A percentile compares a stretch with the other conserved stretches of the same genome.
Conservation (phyloP, 2,329 filamentous ascomycete species). For the Trichoderma sp. region DNA sequence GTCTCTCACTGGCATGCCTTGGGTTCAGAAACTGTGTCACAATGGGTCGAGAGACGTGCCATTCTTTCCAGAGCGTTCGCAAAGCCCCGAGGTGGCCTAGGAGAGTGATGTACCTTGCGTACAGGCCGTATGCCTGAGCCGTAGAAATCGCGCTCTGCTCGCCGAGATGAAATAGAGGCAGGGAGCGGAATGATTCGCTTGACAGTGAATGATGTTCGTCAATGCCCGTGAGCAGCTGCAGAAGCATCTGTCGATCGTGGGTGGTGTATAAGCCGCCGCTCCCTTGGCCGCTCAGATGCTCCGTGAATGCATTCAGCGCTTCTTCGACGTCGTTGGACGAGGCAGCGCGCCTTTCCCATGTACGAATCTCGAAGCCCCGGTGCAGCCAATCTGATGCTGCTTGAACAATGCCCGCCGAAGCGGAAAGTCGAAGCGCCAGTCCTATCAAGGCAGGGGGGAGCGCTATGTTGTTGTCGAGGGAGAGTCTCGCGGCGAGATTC, state of each 20-base stretch:
- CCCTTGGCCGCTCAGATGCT: background rate
- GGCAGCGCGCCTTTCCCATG: slow-evolving; percentile 29
- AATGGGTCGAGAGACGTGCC: slow-evolving; percentile 30
- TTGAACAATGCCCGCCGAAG: slow-evolving; percentile 34
- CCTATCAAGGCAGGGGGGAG: slow-evolving; percentile 38
- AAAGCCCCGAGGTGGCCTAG: slow-evolving; percentile 40
- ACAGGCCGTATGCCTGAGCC: slow-evolving; percentile 30
- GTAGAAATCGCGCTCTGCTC: background rate
- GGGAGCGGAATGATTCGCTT: slow-evolving; percentile 35
- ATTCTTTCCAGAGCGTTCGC: slow-evolving; percentile 40
- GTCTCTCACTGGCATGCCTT: background rate
- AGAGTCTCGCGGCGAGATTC: slow-evolving; percentile 44
- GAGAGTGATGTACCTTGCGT: slow-evolving; percentile 36
- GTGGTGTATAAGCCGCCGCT: background rate
- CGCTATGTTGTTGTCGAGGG: slow-evolving; percentile 30
- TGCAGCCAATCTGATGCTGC: slow-evolving; percentile 36
- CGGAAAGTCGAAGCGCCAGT: slow-evolving; percentile 40
- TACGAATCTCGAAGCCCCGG: slow-evolving; percentile 31
- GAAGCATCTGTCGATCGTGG: slow-evolving; percentile 34
- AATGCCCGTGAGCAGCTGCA: slow-evolving; percentile 39
- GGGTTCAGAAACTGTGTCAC: background rate
- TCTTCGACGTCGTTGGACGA: slow-evolving; percentile 32
- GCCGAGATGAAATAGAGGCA: slow-evolving; percentile 31
- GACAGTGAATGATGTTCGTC: slow-evolving; percentile 32
- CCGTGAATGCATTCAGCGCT: slow-evolving; percentile 31